Evolutionary conservation across 768 basidiomycete genomes (phyloP), one percentile per base, ranked within the genome.

Genomic region (Termitomyces sp.): DNA sequence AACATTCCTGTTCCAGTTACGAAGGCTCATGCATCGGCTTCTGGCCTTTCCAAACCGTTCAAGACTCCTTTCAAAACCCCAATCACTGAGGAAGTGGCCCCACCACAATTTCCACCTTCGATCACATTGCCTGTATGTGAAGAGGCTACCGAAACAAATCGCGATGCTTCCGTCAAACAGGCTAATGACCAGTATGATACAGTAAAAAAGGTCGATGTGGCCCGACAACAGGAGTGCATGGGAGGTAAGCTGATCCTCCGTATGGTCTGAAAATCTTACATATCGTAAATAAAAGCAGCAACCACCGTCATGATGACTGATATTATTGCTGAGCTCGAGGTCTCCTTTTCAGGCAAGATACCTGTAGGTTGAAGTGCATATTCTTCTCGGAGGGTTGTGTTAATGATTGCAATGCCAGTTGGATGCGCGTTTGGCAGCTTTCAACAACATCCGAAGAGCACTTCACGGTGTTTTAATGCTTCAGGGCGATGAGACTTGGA

Each of bases 11-110:
- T 16, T 28, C 26, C 12, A 82, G 83, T 79, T 14, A 83, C 83
- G 8, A 81, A 75, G 62, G 77, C 80, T 4, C 73, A 79, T 64
- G 67, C 63, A 50, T 83, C 82, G 8, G 74, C 69, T 0, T 65
- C 63, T 28, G 64, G 63, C 55, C 63, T 85, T 53, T 74, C 65
- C 46, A 86, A 82, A 66, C 85, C 85, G 2, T 80, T 79, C 65
- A 79, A 74, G 64, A 66, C 77, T 1, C 82, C 83, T 1, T 77
- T 73, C 18, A 64, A 59, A 47, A 58, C 64, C 26, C 54, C 59
- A 10, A 54, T 59, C 23, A 65, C 59, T 8, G 18, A 50, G 28
- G 40, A 51, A 16, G 48, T 16, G 10, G 14, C 13, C 8, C 10
- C 57, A 26, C 55, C 60, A 51, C 38, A 49, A 65, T 69, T 47